Base-by-base conservation (phyloP, 1,139 yeast genomes). In the Kurtzmaniella quercitrusa region DNA sequence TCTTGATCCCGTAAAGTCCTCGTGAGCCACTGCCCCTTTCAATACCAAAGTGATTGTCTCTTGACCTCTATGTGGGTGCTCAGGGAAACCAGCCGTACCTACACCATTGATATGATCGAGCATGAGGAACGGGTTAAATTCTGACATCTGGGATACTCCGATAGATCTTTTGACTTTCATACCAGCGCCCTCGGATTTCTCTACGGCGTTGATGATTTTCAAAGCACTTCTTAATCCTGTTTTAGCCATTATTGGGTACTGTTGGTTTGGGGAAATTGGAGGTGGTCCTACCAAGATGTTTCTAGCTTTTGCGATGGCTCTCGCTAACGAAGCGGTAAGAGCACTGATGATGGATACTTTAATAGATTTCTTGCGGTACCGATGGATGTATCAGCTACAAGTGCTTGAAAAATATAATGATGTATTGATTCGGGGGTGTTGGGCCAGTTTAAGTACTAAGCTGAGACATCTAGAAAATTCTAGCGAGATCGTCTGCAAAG, bases 11-110 rank as follows among this genome's bases (percentile, higher is more conserved):
- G 95, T 87, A 68, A 89, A 88, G 63, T 90, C 97, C 62, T 88
- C 96, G 61, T 90, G 97, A 25, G 94, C 93, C 64, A 90, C 70
- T 46, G 80, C 82, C 41, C 96, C 96, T 44, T 79, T 73, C 48
- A 82, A 65, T 44, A 90, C 68, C 54, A 83, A 80, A 2, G 96
- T 85, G 48, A 90, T 81, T 23, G 96, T 90, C 63, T 88, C 96
- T 64, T 87, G 94, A 25, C 96, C 96, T 48, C 88, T 77, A 62
- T 90, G 97, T 23, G 96, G 96, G 60, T 90, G 97, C 54, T 87
- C 91, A 7, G 96, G 96, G 67, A 89, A 89, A 0, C 94, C 94
- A n/a, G 88, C 87, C 41, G 69, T 60, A 12, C 69, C 72, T 9
- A 58, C 52, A 42, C 63, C 58, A 12, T 60, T 49, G 62, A 89